phyloP scores from a whole-genome alignment of 805 yeast genomes.

The Starmerella tilneyi region DNA sequence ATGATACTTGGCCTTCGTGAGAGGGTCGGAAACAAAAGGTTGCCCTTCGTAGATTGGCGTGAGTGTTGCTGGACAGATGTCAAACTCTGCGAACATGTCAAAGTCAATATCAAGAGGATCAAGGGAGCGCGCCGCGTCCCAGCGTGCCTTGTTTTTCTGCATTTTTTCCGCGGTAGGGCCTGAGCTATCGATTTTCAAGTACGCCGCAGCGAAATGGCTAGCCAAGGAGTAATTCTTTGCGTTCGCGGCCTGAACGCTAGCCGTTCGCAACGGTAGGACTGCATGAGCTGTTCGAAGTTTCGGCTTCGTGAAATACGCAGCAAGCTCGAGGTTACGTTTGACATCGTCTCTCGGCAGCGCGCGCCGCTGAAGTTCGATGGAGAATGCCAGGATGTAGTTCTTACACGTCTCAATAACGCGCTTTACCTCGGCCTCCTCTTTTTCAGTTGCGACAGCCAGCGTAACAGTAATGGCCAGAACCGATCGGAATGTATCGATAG shows the following conservation, averaged over 20 bases:
- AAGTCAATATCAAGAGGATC: constrained; percentile 88
- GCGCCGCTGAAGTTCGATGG: constrained; percentile 86
- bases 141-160: constrained; percentile 62
- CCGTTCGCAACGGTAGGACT: constrained; percentile 82
- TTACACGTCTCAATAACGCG: constrained; percentile 65
- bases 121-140: constrained; percentile 60
- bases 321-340: constrained; percentile 84
- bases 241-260: constrained; percentile 86
- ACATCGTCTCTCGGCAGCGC: constrained; percentile 51
- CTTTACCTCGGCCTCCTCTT: constrained; percentile 64
- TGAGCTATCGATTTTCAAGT: constrained; percentile 53
- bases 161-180: constrained; percentile 81
- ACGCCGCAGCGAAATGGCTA: constrained; percentile 77
- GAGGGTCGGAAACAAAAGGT: constrained; percentile 60
- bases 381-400: constrained; percentile 84
- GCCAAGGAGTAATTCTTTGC: constrained; percentile 82
- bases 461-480: constrained; percentile 68
- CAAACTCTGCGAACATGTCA: constrained; percentile 85
- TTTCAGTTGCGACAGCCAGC: constrained; percentile 58
- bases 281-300: constrained; percentile 74
- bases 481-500: constrained; percentile 67
- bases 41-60: constrained; percentile 82
- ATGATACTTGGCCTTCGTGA: constrained; percentile 84
- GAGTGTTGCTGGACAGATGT: constrained; percentile 73
- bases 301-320: constrained; percentile 87